Conservation (phyloP, 2,329 filamentous ascomycete genomes). For the Dothistroma pini region DNA sequence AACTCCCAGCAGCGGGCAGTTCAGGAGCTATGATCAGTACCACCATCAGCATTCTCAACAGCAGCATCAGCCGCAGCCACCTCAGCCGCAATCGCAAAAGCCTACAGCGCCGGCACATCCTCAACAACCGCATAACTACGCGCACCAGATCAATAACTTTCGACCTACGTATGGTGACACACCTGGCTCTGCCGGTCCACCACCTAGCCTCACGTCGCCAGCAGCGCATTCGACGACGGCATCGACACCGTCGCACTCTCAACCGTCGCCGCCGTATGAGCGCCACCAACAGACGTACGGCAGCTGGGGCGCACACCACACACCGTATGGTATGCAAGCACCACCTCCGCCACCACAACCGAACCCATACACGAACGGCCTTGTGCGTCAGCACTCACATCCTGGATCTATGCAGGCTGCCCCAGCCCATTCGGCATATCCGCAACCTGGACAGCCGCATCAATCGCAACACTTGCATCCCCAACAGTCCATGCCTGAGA, state of each 20-base stretch:
- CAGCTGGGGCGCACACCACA: conserved; percentile 24
- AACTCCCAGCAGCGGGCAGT: conserved; percentile 24
- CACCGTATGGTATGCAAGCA: conserved; percentile 23
- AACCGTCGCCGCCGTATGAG: conserved; percentile 26
- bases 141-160: conserved; percentile 28
- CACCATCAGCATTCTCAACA: conserved; percentile 17
- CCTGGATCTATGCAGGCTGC: conserved; percentile 10
- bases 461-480: conserved; percentile 10
- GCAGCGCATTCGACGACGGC: conserved; percentile 24
- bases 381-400: conserved; percentile 10
- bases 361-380: conserved; percentile 21
- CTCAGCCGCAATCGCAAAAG: not conserved
- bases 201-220: conserved; percentile 30
- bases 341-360: conserved; percentile 20
- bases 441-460: conserved; percentile 12
- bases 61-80: conserved; percentile 13
- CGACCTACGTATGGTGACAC: conserved; percentile 25
- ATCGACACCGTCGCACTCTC: conserved; percentile 27
- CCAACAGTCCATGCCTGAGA: conserved; percentile 3
- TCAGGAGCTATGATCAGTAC: conserved; percentile 31
- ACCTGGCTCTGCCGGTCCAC: conserved; percentile 16
- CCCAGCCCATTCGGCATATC: conserved; percentile 13
- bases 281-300: conserved; percentile 18
- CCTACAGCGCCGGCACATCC: conserved; percentile 7
- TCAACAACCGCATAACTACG: conserved; percentile 11